Evolutionary conservation across 495 filamentous ascomycete species (phyloP).

Genomic region (Aspergillus panamensis): DNA sequence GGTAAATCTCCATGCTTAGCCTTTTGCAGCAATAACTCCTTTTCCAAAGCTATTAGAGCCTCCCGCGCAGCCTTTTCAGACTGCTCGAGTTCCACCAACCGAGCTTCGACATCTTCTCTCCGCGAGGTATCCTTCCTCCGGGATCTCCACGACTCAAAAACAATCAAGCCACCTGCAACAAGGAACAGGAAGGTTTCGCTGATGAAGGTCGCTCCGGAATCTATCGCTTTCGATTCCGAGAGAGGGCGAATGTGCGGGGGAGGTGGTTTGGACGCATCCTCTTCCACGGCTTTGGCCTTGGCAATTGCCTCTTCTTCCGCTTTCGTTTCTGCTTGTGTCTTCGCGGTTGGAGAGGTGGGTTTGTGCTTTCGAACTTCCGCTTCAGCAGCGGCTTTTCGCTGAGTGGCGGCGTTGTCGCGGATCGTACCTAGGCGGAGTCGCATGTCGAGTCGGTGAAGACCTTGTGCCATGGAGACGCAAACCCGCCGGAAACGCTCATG

Average conservation of each 20-base stretch:
- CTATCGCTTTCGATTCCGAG: constrained; percentile 89
- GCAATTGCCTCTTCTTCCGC: constrained; percentile 55
- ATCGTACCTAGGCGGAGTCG: constrained; percentile 79
- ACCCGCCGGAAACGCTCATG: constrained; percentile 82
- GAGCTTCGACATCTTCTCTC: constrained; percentile 69
- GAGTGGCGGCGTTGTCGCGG: constrained; percentile 66
- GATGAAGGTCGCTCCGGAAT: constrained; percentile 91
- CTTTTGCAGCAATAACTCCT: constrained; percentile 59
- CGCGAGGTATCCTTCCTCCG: constrained; percentile 73
- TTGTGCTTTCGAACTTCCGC: constrained; percentile 56
- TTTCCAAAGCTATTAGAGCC: constrained; percentile 63
- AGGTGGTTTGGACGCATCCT: constrained; percentile 44
- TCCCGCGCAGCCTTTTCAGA: constrained; percentile 54
- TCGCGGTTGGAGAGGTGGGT: constrained; percentile 71
- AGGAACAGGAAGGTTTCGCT: constrained; percentile 85
- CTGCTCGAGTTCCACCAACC: constrained; percentile 63
- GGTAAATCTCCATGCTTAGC: constrained; percentile 35
- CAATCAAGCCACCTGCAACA: constrained; percentile 72
- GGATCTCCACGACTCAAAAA: constrained; percentile 76
- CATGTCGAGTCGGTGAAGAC: constrained; percentile 92
- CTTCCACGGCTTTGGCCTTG: constrained; percentile 48
- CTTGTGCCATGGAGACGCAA: constrained; percentile 74
- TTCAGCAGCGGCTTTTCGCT: constrained; percentile 48
- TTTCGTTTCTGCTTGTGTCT: constrained; percentile 68
- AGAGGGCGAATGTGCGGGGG: constrained; percentile 67